Evolutionary conservation across 176 grass and related monocot species (phyloP), one percentile per base, ranked within the genome.

Genomic region (Puya raimondii): DNA sequence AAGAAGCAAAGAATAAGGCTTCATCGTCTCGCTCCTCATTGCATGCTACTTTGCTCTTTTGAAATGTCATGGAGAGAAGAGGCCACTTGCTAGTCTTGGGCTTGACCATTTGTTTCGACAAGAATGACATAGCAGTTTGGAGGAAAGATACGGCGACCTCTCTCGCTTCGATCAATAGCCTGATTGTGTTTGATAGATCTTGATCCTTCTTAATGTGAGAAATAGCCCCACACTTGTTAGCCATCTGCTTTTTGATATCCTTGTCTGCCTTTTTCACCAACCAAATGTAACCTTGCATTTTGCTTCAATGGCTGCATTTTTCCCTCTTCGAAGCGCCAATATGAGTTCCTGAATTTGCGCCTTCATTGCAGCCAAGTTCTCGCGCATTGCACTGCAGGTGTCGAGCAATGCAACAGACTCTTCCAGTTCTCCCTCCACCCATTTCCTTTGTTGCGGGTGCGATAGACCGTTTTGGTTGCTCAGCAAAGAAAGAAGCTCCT

Each of bases 341-440:
- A 64, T 23, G 10, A 86, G 49, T 9, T 80, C 52, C 64, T 65
- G 77, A 10, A 80, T 47, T 15, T 11, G 75, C 68, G 77, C 79
- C 68, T 78, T 85, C 77, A 77, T 49, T 8, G 79, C 70, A 10
- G 65, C 67, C 65, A 86, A 85, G 58, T 33, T 80, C 52, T 65
- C 76, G 48, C 79, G 70, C 65, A 74, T 51, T 33, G 66, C 29
- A 12, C 66, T 67, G 66, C 80, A 90, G 47, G 78, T 58, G 49
- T 90, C 83, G 47, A 90, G 49, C 65, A 83, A 74, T 50, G 61
- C 27, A 4, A 90, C 63, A 54, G 80, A 83, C 48, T 25, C 22
- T 51, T 53, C 87, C 22, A 86, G 77, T 64, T 86, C 83, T 29
- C 66, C 63, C 68, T 94, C 83, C 15, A 89, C 47, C 22, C 58